Evolutionary conservation across 2,329 filamentous ascomycete genomes (phyloP).

Genomic region (Cordyceps fumosorosea): DNA sequence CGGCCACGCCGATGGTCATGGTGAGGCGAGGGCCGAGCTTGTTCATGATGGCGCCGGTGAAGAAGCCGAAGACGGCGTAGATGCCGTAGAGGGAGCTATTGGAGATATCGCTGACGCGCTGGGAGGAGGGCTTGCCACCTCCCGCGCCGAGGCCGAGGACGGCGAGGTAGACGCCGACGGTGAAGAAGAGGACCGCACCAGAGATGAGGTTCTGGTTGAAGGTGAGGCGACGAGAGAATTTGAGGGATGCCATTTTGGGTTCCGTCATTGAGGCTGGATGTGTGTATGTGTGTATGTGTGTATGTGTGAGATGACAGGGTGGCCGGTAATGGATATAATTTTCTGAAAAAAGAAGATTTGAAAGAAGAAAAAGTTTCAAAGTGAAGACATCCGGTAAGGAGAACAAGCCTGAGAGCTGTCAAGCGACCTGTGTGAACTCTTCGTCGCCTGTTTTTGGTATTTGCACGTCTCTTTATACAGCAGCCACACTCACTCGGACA

Average conservation of each 20-base stretch:
- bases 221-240: constrained; percentile 3
- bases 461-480: not conserved
- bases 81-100: constrained; percentile 13
- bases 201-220: constrained; percentile 12
- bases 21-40: constrained; percentile 8
- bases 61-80: constrained; percentile 14
- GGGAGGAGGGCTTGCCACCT: constrained; percentile 15
- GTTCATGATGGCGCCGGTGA: constrained; percentile 15
- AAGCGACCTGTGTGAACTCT: not conserved
- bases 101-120: constrained; percentile 6
- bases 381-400: not conserved
- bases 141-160: constrained; percentile 15
- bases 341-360: not conserved
- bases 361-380: not conserved
- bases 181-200: constrained; percentile 13
- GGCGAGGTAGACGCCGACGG: constrained; percentile 15
- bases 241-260: not conserved
- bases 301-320: not conserved
- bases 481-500: not conserved
- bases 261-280: not conserved
- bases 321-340: not conserved
- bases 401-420: not conserved
- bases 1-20: constrained; percentile 12
- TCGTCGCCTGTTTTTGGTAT: not conserved
- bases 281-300: not conserved